Percentiles rank a stretch among this genome's conserved stretches.
phyloP scores from a whole-genome alignment of 768 basidiomycete species.

The Rhizopogon vinicolor region DNA sequence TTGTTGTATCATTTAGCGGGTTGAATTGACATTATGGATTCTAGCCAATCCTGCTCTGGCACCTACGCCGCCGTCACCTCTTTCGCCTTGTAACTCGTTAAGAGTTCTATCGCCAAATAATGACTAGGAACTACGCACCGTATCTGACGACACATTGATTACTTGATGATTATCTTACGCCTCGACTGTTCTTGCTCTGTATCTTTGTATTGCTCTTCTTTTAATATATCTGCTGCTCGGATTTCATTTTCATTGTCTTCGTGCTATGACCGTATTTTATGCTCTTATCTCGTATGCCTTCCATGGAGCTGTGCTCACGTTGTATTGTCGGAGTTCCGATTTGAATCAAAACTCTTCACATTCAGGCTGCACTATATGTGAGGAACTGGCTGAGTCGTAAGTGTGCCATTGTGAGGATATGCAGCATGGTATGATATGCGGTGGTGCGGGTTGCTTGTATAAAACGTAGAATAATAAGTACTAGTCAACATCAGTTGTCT shows the following conservation, averaged over 20 bases:
- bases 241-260: not conserved
- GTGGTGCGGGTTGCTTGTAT: not conserved
- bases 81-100: slow-evolving; percentile 47
- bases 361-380: not conserved
- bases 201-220: slow-evolving; percentile 20
- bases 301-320: not conserved
- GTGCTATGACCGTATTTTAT: not conserved
- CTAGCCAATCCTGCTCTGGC: slow-evolving; percentile 60
- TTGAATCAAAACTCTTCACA: not conserved
- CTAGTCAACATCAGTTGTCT: not conserved
- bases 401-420: not conserved
- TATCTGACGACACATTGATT: slow-evolving; percentile 2
- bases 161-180: slow-evolving; percentile 15
- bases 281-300: not conserved
- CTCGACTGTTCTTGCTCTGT: slow-evolving; percentile 6
- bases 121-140: not conserved
- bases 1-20: not conserved
- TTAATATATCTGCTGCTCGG: not conserved
- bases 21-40: slow-evolving; percentile 1
- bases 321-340: not conserved
- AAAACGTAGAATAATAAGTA: not conserved
- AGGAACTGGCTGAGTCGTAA: not conserved
- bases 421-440: not conserved
- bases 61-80: slow-evolving; percentile 42
- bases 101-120: not conserved